phyloP scores from a whole-genome alignment of 2,329 filamentous ascomycete species.

The Davidsoniella neocaledoniae region DNA sequence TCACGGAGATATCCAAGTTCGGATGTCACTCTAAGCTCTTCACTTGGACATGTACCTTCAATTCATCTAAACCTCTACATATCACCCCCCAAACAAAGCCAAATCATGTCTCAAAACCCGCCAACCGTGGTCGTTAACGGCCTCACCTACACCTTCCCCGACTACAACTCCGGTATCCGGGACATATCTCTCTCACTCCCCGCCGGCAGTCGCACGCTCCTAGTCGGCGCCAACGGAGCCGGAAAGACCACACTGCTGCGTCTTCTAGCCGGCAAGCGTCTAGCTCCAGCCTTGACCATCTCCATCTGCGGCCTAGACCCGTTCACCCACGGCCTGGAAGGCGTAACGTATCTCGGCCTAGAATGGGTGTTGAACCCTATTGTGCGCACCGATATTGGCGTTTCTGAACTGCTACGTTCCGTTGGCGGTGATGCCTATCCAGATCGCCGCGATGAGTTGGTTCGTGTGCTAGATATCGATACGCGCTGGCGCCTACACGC shows the following conservation, averaged over 20 bases:
- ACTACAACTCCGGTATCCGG: slow-evolving; percentile 62
- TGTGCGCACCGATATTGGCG: slow-evolving; percentile 86
- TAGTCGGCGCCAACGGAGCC: slow-evolving; percentile 92
- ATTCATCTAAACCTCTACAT: no score
- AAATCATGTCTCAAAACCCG: slow-evolving; percentile 19
- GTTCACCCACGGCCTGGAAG: slow-evolving; percentile 77
- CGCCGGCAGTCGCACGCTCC: slow-evolving; percentile 65
- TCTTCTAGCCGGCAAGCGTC: slow-evolving; percentile 84
- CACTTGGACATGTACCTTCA: background rate
- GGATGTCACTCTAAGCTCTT: no score
- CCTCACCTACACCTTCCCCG: slow-evolving; percentile 79
- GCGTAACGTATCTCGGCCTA: slow-evolving; percentile 89
- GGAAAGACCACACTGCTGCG: slow-evolving; percentile 95
- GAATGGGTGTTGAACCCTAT: slow-evolving; percentile 98
- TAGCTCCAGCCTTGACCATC: slow-evolving; percentile 63
- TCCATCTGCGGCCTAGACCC: slow-evolving; percentile 71
- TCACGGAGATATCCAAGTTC: background rate
- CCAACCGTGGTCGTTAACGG: slow-evolving; percentile 56
- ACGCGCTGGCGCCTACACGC: slow-evolving; percentile 88
- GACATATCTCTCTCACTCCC: slow-evolving; percentile 64
- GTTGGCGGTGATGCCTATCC: slow-evolving; percentile 78
- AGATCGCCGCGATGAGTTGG: slow-evolving; percentile 68
- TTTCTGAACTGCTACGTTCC: slow-evolving; percentile 64
- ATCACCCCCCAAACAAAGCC: no score
- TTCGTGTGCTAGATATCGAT: slow-evolving; percentile 82